Conservation (phyloP, 768 basidiomycete species). For the Crassisporium funariophilum region DNA sequence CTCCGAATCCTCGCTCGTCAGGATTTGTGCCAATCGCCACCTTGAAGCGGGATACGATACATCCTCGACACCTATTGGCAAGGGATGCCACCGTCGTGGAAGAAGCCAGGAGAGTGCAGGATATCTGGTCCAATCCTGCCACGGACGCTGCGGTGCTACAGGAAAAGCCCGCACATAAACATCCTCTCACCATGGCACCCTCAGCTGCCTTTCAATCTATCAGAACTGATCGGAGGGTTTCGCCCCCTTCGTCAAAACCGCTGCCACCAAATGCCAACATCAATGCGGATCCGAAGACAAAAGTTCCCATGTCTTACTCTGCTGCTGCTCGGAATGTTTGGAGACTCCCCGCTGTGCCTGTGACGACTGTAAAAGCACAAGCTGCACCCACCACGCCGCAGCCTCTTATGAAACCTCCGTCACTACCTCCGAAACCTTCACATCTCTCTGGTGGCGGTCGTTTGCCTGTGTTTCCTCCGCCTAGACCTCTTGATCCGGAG, state of each 20-base stretch:
- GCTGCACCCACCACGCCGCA: constrained; percentile 3
- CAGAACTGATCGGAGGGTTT: constrained; percentile 37
- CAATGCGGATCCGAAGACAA: neutral
- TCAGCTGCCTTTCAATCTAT: constrained; percentile 30
- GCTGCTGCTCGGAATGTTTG: constrained; percentile 18
- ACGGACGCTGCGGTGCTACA: constrained; percentile 14
- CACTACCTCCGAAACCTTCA: constrained; percentile 25
- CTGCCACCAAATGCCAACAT: neutral
- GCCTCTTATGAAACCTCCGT: constrained; percentile 12
- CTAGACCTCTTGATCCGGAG: constrained; percentile 45
- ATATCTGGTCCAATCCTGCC: constrained; percentile 36
- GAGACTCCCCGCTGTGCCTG: no score
- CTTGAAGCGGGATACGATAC: constrained; percentile 43
- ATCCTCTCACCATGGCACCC: constrained; percentile 25
- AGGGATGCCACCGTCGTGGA: constrained; percentile 32
- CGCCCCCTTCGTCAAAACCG: constrained; percentile 32
- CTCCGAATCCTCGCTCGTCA: constrained; percentile 74
- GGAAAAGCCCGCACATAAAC: constrained; percentile 17
- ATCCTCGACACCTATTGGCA: constrained; percentile 13
- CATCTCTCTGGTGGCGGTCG: constrained; percentile 15
- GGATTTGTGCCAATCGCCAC: constrained; percentile 72
- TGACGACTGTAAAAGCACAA: neutral
- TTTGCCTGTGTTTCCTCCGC: constrained; percentile 34
- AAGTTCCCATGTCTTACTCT: constrained; percentile 22
- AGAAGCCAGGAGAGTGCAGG: constrained; percentile 40